A percentile compares a stretch with the other conserved stretches of the same genome.
Evolutionary conservation across 169 alveolate genomes (phyloP).

Genomic region (Perkinsus chesapeaki): DNA sequence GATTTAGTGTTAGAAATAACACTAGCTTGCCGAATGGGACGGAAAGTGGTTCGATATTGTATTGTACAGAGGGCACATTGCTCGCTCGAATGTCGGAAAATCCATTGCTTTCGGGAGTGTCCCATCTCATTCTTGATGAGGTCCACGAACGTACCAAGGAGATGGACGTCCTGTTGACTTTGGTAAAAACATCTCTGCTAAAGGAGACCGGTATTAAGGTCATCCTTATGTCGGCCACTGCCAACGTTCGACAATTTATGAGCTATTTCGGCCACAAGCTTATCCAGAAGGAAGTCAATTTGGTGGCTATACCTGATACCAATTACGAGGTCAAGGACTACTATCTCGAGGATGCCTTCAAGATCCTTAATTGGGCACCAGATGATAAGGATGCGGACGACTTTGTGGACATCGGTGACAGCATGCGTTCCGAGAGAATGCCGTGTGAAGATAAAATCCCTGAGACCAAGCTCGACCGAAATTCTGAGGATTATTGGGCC

Average conservation of each 20-base stretch:
- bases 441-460: not conserved
- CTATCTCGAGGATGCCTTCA: constrained; percentile 8
- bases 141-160: constrained; percentile 46
- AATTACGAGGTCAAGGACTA: constrained; percentile 1
- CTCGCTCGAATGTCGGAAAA: constrained; percentile 1
- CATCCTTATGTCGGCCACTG: constrained; percentile 12
- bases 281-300: not conserved
- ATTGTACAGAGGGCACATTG: not conserved
- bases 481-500: not conserved
- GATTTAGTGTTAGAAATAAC: constrained; percentile 2
- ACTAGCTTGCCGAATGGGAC: constrained; percentile 45
- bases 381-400: not conserved
- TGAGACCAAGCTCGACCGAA: not conserved
- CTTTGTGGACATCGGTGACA: not conserved
- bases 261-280: not conserved
- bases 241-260: not conserved
- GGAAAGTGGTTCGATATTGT: not conserved
- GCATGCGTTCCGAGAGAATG: not conserved
- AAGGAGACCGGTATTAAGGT: not conserved
- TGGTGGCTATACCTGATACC: not conserved
- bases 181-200: not conserved
- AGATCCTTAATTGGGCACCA: not conserved
- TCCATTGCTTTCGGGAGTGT: constrained; percentile 50
- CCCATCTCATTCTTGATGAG: constrained; percentile 43
- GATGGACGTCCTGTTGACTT: constrained; percentile 27